phyloP scores from a whole-genome alignment of 441 rosid genomes.

The Sinapis alba region DNA sequence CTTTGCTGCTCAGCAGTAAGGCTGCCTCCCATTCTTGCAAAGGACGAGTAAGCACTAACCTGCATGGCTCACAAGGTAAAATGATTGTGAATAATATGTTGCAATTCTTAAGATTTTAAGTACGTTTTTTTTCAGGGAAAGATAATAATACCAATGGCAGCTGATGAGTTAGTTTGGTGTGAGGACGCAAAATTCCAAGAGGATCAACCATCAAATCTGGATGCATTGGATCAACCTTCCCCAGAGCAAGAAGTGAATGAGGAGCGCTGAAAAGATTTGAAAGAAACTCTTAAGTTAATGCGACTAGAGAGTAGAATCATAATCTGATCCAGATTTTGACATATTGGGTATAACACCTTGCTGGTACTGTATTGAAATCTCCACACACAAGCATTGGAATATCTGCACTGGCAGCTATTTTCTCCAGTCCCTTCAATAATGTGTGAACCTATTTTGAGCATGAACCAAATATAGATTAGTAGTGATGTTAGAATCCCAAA shows the following conservation, averaged over 20 bases:
- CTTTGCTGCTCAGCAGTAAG: slow-evolving; percentile 61
- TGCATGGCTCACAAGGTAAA: slow-evolving; percentile 37
- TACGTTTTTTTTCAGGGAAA: background rate
- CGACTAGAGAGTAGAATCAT: background rate
- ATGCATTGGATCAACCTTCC: slow-evolving; percentile 75
- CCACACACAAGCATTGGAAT: slow-evolving; percentile 97
- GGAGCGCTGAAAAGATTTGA: slow-evolving; percentile 61
- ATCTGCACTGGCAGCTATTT: slow-evolving; percentile 90
- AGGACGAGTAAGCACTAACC: slow-evolving; percentile 92
- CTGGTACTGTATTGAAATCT: slow-evolving; percentile 85
- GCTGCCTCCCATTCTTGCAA: slow-evolving; percentile 66
- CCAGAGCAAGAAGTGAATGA: slow-evolving; percentile 87
- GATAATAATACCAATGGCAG: slow-evolving; percentile 89
- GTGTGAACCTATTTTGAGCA: slow-evolving; percentile 67
- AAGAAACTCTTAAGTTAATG: slow-evolving; percentile 7
- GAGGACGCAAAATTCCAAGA: slow-evolving; percentile 77
- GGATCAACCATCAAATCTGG: slow-evolving; percentile 83
- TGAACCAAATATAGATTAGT: slow-evolving; percentile 16
- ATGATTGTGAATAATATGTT: background rate
- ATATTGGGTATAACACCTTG: slow-evolving; percentile 48
- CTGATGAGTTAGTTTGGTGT: slow-evolving; percentile 80
- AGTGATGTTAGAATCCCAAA: slow-evolving; percentile 5
- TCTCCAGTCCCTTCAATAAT: slow-evolving; percentile 87
- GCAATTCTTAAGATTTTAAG: background rate
- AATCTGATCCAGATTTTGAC: slow-evolving; percentile 14